These are phyloP conservation scores for Tetrahymena thermophila DNA, from an alignment of 73 alveolate genomes.

Conservation along the genomic window DNA sequence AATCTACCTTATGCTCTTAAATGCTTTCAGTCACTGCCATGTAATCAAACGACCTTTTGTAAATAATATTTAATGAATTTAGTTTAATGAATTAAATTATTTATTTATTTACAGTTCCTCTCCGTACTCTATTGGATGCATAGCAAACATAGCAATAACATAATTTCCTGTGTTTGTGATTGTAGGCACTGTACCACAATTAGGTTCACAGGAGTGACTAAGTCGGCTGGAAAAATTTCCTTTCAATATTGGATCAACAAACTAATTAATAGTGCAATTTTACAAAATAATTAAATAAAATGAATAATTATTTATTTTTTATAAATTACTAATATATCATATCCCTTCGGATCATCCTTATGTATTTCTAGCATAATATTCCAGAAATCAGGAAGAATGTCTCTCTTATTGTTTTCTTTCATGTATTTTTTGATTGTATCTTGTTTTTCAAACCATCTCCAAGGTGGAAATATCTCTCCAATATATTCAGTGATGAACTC, in stretches of 20 bases:
- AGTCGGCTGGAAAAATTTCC: slow-evolving; percentile 91
- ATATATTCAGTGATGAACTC: slow-evolving; percentile 87
- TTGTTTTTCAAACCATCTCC: slow-evolving; percentile 96
- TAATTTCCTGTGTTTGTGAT: slow-evolving; percentile 60
- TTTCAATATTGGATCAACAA: slow-evolving; percentile 90
- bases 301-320: background rate
- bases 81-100: background rate
- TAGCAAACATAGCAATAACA: slow-evolving; percentile 96
- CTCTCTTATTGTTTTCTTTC: slow-evolving; percentile 72
- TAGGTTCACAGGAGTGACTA: slow-evolving; percentile 94
- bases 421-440: slow-evolving; percentile 89
- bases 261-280: background rate
- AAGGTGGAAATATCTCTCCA: slow-evolving; percentile 94
- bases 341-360: slow-evolving; percentile 92
- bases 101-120: slow-evolving; percentile 65
- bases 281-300: no score
- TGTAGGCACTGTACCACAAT: slow-evolving; percentile 90
- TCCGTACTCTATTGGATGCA: slow-evolving; percentile 83
- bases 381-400: slow-evolving; percentile 92
- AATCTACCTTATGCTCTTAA: background rate
- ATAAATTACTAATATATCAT: slow-evolving; percentile 58
- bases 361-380: slow-evolving; percentile 94
- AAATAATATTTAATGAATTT: background rate
- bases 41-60: background rate
- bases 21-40: background rate